Percentiles rank a stretch among this genome's conserved stretches.
These are phyloP conservation scores for Fusarium sororula DNA, from an alignment of 2,329 filamentous ascomycete genomes.

Conservation along the genomic window DNA sequence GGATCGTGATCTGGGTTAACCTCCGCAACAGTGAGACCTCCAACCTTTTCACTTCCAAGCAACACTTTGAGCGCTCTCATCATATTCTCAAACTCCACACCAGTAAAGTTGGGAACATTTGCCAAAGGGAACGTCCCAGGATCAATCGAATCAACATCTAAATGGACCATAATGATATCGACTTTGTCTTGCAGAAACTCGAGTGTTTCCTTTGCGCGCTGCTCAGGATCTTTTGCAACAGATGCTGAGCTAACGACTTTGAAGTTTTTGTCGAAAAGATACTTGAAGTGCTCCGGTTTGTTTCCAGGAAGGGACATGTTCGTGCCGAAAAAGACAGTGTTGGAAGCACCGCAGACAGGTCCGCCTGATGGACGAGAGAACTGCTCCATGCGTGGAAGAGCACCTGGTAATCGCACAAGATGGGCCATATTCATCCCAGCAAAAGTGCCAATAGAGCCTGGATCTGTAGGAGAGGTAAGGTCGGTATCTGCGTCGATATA, in stretches of 20 bases:
- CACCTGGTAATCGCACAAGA: constrained; percentile 9
- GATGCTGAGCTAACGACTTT: constrained; percentile 31
- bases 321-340: constrained; percentile 33
- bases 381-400: constrained; percentile 24
- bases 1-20: constrained; percentile 38
- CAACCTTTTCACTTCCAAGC: constrained; percentile 7
- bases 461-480: constrained; percentile 26
- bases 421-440: constrained; percentile 38
- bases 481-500: constrained; percentile 39
- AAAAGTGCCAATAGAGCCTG: constrained; percentile 27
- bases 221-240: constrained; percentile 14
- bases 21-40: constrained; percentile 28
- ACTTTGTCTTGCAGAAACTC: constrained; percentile 20
- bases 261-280: constrained; percentile 35
- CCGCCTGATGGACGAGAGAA: constrained; percentile 27
- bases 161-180: constrained; percentile 34
- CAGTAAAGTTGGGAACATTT: constrained; percentile 33
- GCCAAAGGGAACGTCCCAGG: constrained; percentile 30
- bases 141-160: constrained; percentile 37
- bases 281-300: constrained; percentile 32
- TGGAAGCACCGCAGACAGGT: constrained; percentile 29
- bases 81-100: constrained; percentile 31
- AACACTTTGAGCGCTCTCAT: constrained; percentile 27
- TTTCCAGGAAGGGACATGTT: constrained; percentile 33
- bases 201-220: constrained; percentile 17